These are phyloP conservation scores for Chlorencoelia australis DNA, from an alignment of 2,329 filamentous ascomycete genomes.

Conservation along the genomic window DNA sequence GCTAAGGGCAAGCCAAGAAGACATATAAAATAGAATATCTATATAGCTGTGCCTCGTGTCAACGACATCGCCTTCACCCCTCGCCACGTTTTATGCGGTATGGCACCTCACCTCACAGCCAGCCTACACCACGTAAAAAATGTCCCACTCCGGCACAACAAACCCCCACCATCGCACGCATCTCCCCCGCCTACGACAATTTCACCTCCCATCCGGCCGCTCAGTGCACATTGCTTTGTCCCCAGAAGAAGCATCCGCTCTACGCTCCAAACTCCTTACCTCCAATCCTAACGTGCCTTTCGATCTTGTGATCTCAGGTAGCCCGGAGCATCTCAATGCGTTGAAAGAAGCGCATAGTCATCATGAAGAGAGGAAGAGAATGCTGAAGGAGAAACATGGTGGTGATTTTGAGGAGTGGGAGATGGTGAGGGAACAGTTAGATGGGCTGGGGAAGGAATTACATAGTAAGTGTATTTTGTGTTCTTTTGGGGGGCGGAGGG, in stretches of 20 bases:
- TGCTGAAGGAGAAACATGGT: constrained; percentile 39
- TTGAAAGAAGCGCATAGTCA: constrained; percentile 42
- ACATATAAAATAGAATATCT: no score
- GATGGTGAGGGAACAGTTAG: constrained; percentile 41
- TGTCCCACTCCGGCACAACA: constrained; percentile 2
- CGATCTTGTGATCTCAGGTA: constrained; percentile 49
- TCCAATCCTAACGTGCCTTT: constrained; percentile 30
- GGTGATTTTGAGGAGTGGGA: constrained; percentile 47
- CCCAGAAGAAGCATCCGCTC: constrained; percentile 42
- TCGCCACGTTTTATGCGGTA: no score
- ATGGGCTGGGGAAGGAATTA: constrained; percentile 41
- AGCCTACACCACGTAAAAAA: not conserved
- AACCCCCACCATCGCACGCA: constrained; percentile 16
- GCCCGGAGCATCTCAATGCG: constrained; percentile 35
- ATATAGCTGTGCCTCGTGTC: no score
- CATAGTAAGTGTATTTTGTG: constrained; percentile 25
- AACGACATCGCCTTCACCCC: no score
- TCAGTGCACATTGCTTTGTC: constrained; percentile 44
- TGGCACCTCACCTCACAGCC: no score
- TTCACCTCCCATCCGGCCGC: constrained; percentile 44
- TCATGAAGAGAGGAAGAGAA: constrained; percentile 38
- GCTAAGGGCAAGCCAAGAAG: no score
- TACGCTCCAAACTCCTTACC: constrained; percentile 35
- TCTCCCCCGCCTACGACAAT: constrained; percentile 38
- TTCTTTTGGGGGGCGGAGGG: not conserved